These are phyloP conservation scores for Amphibolis antarctica DNA, from an alignment of 106 monocot genomes.

Conservation along the genomic window DNA sequence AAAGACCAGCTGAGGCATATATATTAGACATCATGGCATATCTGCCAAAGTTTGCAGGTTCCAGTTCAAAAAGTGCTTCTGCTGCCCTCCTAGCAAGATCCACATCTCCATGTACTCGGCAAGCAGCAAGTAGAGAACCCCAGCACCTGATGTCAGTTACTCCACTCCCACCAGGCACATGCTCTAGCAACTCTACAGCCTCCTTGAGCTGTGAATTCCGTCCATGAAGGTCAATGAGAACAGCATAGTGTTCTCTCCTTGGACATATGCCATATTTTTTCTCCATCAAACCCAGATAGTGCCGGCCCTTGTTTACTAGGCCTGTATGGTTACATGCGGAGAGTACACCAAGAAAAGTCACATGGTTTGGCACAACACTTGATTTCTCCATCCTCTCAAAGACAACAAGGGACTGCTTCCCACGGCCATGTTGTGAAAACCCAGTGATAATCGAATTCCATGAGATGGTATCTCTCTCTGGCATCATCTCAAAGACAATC, in stretches of 20 bases:
- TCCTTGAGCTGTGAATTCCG: slow-evolving; percentile 28
- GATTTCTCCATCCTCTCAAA: slow-evolving; percentile 40
- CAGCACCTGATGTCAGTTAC: slow-evolving; percentile 24
- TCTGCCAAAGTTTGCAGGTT: slow-evolving; percentile 49
- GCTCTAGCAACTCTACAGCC: slow-evolving; percentile 34
- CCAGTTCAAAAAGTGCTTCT: slow-evolving; percentile 34
- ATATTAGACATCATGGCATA: slow-evolving; percentile 55
- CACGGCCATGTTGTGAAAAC: slow-evolving; percentile 44
- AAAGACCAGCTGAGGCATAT: slow-evolving; percentile 46
- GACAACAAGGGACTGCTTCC: slow-evolving; percentile 23
- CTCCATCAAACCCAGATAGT: slow-evolving; percentile 32
- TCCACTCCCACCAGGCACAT: slow-evolving; percentile 11
- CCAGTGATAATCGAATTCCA: slow-evolving; percentile 68
- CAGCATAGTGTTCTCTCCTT: slow-evolving; percentile 44
- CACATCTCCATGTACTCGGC: slow-evolving; percentile 42
- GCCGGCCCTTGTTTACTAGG: slow-evolving; percentile 19
- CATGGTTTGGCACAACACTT: slow-evolving; percentile 31
- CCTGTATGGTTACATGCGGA: slow-evolving; percentile 63
- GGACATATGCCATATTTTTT: slow-evolving; percentile 28
- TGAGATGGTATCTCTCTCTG: slow-evolving; percentile 31
- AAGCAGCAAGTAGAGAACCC: slow-evolving; percentile 60
- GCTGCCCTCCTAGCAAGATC: slow-evolving; percentile 41
- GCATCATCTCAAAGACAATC: slow-evolving; percentile 34
- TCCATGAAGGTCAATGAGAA: slow-evolving; percentile 46
- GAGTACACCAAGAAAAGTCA: slow-evolving; percentile 51